A percentile compares a stretch with the other conserved stretches of the same genome.
Evolutionary conservation across 345 rosid genomes (phyloP).

Genomic region (Syzygium oleosum): DNA sequence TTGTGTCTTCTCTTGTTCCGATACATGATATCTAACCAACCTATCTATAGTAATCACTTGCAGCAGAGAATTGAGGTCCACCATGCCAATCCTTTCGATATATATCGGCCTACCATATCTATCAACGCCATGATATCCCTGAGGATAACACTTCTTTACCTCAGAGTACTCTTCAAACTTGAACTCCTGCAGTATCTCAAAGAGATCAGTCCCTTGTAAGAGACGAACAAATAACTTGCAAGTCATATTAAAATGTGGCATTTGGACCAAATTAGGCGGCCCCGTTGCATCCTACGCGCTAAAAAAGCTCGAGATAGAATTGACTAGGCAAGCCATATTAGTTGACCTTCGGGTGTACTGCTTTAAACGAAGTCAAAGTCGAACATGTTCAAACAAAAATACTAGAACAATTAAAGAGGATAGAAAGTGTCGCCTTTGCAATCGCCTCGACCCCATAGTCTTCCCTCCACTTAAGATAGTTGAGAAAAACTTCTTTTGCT

Average conservation of each 20-base stretch:
- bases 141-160: slow-evolving; percentile 53
- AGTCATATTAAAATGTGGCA: neutral
- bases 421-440: slow-evolving; percentile 20
- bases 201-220: neutral
- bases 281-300: too few relatives aligned
- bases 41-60: slow-evolving; percentile 35
- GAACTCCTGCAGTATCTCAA: slow-evolving; percentile 32
- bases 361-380: neutral
- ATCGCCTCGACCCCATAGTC: slow-evolving; percentile 37
- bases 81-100: slow-evolving; percentile 50
- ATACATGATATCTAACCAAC: slow-evolving; percentile 44
- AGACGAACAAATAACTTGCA: neutral
- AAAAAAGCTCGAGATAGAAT: too few relatives aligned
- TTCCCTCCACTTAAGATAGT: slow-evolving; percentile 46
- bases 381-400: neutral
- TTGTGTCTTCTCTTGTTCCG: slow-evolving; percentile 48
- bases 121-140: slow-evolving; percentile 61
- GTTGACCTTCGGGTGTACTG: neutral
- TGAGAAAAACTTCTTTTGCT: slow-evolving; percentile 37
- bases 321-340: neutral
- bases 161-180: slow-evolving; percentile 30
- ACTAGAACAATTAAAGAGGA: neutral
- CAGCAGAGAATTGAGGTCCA: slow-evolving; percentile 34
- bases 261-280: neutral
- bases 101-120: slow-evolving; percentile 49